phyloP scores from a whole-genome alignment of 1,284 basidiomycete genomes.

The Moesziomyces sp. region DNA sequence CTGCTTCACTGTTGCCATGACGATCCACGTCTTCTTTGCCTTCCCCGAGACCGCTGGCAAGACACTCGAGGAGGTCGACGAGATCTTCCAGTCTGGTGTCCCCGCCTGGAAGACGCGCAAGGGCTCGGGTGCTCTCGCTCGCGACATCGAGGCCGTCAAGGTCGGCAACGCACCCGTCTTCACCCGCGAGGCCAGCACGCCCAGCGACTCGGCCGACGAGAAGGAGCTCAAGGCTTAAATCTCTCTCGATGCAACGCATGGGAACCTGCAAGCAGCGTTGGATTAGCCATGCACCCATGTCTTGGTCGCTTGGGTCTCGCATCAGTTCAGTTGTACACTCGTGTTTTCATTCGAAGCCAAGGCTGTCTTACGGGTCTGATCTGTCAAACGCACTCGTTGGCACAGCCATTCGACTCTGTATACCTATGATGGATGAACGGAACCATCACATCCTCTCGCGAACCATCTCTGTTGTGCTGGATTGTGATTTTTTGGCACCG shows the following conservation, averaged over 20 bases:
- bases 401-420: too few relatives aligned
- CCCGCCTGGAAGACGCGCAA: slow-evolving; percentile 23
- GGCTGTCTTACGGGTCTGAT: too few relatives aligned
- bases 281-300: too few relatives aligned
- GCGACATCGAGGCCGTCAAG: slow-evolving; percentile 22
- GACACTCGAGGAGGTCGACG: slow-evolving; percentile 37
- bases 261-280: neutral
- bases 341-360: too few relatives aligned
- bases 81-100: slow-evolving; percentile 21
- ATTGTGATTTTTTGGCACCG: too few relatives aligned
- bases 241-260: neutral
- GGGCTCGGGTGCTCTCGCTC: slow-evolving; percentile 9
- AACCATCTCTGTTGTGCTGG: too few relatives aligned
- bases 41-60: slow-evolving; percentile 42
- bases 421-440: too few relatives aligned
- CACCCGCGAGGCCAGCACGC: slow-evolving; percentile 7
- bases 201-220: slow-evolving; percentile 23
- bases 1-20: slow-evolving; percentile 34
- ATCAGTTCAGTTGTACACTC: too few relatives aligned
- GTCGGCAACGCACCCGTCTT: neutral
- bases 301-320: too few relatives aligned
- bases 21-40: slow-evolving; percentile 39
- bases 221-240: slow-evolving; percentile 20
- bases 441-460: too few relatives aligned
- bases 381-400: too few relatives aligned